Percentiles rank a stretch among this genome's conserved stretches.
These are phyloP conservation scores for Camelina sativa DNA, from an alignment of 345 rosid species.

Conservation along the genomic window DNA sequence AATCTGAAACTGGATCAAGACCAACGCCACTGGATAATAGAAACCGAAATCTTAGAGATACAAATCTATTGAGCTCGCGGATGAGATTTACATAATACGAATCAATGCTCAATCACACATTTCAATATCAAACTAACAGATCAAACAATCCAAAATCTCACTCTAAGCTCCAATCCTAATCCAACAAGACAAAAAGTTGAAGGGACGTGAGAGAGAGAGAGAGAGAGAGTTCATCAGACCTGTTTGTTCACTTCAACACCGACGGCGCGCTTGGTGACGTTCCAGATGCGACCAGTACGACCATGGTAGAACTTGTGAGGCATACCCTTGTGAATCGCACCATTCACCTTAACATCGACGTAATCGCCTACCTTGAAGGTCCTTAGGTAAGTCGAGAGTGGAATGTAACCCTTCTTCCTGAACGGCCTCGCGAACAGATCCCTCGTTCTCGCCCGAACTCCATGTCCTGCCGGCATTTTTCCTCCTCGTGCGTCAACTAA, in stretches of 20 bases:
- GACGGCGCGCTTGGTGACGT: constrained; percentile 80
- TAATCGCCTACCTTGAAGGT: constrained; percentile 76
- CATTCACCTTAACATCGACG: constrained; percentile 81
- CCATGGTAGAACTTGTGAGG: constrained; percentile 91
- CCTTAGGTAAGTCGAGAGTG: constrained; percentile 67
- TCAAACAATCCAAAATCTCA: not conserved
- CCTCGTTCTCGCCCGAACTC: constrained; percentile 66
- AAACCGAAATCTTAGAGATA: not conserved
- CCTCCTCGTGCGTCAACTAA: not conserved
- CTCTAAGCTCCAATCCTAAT: not conserved
- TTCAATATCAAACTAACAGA: not conserved
- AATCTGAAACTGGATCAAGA: not conserved
- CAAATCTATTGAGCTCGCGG: too few species aligned
- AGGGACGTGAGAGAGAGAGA: not conserved
- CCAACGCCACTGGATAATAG: not conserved
- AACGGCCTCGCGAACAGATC: constrained; percentile 73
- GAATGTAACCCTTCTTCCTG: constrained; percentile 87
- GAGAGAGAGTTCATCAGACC: constrained; percentile 38
- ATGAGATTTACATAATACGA: not conserved
- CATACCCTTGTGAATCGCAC: constrained; percentile 90
- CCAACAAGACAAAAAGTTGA: not conserved
- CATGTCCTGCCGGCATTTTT: constrained; percentile 72
- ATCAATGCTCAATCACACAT: not conserved
- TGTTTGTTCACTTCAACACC: constrained; percentile 88
- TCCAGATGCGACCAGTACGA: constrained; percentile 86